A percentile compares a stretch with the other conserved stretches of the same genome.
Conservation (phyloP, 2,329 filamentous ascomycete species). For the Chalaropsis ovoidea region DNA sequence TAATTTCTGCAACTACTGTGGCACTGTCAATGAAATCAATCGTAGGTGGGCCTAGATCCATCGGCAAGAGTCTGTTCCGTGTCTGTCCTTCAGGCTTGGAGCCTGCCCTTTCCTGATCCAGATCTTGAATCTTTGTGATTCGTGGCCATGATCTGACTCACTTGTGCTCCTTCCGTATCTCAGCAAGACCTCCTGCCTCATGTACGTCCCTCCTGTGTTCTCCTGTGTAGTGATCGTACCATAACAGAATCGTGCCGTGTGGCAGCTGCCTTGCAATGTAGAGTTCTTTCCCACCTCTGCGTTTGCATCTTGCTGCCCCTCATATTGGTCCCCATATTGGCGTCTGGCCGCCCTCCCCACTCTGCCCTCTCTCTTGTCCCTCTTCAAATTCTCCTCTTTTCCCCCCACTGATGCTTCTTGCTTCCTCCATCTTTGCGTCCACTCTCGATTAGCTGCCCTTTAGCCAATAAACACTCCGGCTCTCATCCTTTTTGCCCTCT, state of each 20-base stretch:
- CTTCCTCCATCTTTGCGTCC: neutral
- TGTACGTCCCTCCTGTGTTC: neutral
- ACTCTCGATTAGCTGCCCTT: slow-evolving; percentile 8
- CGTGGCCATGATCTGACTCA: neutral
- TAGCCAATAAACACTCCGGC: neutral
- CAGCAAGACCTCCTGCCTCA: neutral
- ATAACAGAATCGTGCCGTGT: neutral
- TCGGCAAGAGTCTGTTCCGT: neutral
- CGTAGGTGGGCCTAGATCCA: neutral
- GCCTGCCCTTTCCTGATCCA: neutral
- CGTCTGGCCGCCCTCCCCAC: no score
- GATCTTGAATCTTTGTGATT: neutral
- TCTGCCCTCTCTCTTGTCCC: neutral
- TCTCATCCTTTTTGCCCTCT: neutral
- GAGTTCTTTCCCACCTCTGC: neutral
- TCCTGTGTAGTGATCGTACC: neutral
- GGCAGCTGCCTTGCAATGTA: neutral
- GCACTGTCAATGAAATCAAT: neutral
- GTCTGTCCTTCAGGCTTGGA: neutral
- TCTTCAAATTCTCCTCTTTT: neutral
- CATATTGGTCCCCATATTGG: no score
- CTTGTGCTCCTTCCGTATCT: neutral
- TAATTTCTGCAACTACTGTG: neutral
- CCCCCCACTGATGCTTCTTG: neutral
- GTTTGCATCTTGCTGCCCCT: neutral